Base-by-base conservation (phyloP, 2,329 filamentous ascomycete genomes). In the Colletotrichum tropicale region DNA sequence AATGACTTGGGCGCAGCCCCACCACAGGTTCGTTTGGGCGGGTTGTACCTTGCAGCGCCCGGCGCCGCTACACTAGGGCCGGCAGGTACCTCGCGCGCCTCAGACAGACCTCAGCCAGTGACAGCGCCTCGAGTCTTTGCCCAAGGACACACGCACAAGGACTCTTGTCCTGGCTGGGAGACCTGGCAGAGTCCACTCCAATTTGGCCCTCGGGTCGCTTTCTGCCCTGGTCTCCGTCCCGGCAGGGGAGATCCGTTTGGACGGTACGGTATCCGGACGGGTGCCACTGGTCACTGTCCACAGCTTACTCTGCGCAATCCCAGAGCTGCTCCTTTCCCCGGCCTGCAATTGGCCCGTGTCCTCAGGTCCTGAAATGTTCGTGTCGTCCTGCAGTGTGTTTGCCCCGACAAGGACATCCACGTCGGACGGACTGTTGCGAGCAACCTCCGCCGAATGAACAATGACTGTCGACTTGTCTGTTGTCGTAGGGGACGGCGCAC, bases 371-470 rank as follows among this genome's bases (percentile, higher is more conserved):
- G 15, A 24, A 13, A 24, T 55, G 36, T 32, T 62, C 56, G 58
- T 43, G 48, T 73, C 38, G 65, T 18, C 32, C 13, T 36, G 16
- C 30, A 12, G 58, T 61, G 58, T 34, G 38, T 60, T 48, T 74
- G 43, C 58, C 38, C 68, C 61, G 68, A 71, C 72, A 75, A 66
- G 68, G 72, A 52, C 58, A 75, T 66, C 61, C 68, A 71, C 68
- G 72, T 66, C 68, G 72, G 67, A 66, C 26, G 28, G 30, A 48
- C 38, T 48, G 9, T 48, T 48, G 38, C 38, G 58, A 32, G 30
- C 18, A 62, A n/a, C 30, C 8, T 28, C 58, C 32, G n/a, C 8
- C 21, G 21, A 64, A 30, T 36, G 60, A 36, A 60, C 55, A 60
- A 58, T 60, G 66, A 68, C 52, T 24, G 52, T 34, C 34, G 43